Evolutionary conservation across 1,139 yeast species (phyloP).

Genomic region (Suhomyces bribrorum): DNA sequence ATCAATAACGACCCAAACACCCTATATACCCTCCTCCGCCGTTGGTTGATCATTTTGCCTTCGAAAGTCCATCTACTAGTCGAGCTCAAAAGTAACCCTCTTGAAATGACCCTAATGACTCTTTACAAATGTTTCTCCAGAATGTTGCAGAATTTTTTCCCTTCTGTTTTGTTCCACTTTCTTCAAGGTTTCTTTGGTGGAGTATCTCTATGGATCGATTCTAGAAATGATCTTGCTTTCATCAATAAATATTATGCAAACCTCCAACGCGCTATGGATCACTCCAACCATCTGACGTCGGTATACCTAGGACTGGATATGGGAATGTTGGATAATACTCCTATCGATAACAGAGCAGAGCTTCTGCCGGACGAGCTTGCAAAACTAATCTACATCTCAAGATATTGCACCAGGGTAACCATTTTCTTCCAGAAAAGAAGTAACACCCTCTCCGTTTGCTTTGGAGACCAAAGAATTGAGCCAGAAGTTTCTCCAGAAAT

Average conservation of each 20-base stretch:
- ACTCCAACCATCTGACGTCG: not conserved
- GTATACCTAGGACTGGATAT: not conserved
- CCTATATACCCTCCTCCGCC: slow-evolving; percentile 24
- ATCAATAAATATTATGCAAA: not conserved
- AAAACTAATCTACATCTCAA: slow-evolving; percentile 10
- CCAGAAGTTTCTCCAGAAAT: slow-evolving; percentile 8
- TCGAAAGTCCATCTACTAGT: slow-evolving; percentile 20
- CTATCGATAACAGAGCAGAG: slow-evolving; percentile 17
- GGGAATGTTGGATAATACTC: not conserved
- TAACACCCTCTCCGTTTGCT: slow-evolving; percentile 21
- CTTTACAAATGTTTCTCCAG: slow-evolving; percentile 22
- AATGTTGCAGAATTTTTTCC: slow-evolving; percentile 28
- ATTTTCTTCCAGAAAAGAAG: slow-evolving; percentile 27
- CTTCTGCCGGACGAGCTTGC: slow-evolving; percentile 12
- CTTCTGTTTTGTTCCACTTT: slow-evolving; percentile 24
- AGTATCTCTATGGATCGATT: slow-evolving; percentile 15
- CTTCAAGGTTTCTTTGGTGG: slow-evolving; percentile 29
- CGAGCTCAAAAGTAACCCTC: slow-evolving; percentile 16
- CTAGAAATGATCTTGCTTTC: slow-evolving; percentile 1
- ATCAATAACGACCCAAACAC: slow-evolving; percentile 13
- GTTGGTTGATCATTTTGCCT: slow-evolving; percentile 31
- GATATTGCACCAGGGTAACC: slow-evolving; percentile 22
- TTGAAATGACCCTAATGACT: slow-evolving; percentile 21
- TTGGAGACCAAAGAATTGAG: slow-evolving; percentile 21
- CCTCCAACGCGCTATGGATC: not conserved